Percentiles rank a stretch among this genome's conserved stretches.
phyloP scores from a whole-genome alignment of 768 basidiomycete species.

The Mycena filopes region DNA sequence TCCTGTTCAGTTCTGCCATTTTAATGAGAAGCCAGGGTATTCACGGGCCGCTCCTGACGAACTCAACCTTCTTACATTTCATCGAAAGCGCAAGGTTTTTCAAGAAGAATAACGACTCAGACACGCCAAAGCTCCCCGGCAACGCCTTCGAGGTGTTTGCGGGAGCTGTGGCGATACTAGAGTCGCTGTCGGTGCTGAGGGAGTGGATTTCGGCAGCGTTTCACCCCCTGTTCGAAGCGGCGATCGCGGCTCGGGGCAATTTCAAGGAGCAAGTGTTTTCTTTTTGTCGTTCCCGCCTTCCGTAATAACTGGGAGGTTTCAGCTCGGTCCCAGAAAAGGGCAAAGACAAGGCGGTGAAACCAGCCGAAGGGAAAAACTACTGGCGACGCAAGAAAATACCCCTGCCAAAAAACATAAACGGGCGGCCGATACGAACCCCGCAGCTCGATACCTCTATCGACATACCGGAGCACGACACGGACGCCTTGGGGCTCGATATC shows the following conservation, averaged over 20 bases:
- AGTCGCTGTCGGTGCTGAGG: background rate
- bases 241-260: background rate
- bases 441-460: too few species aligned
- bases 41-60: background rate
- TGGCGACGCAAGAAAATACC: too few species aligned
- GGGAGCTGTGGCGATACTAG: background rate
- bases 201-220: background rate
- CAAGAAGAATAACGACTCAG: too few species aligned
- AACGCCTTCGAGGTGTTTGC: slow-evolving; percentile 9
- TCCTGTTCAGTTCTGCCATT: background rate
- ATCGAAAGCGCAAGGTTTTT: background rate
- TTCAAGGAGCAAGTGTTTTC: background rate
- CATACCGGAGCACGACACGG: too few species aligned
- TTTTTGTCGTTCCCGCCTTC: too few species aligned
- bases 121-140: background rate
- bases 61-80: background rate
- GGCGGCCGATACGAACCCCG: too few species aligned
- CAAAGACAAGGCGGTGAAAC: background rate
- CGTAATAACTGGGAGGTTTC: background rate
- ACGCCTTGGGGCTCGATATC: too few species aligned
- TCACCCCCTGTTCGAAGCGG: background rate
- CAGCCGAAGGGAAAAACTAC: too few species aligned
- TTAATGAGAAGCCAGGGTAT: background rate
- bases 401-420: too few species aligned
- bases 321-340: background rate